Evolutionary conservation across 129 eudicot species (phyloP).

Genomic region (Flaveria linearis): DNA sequence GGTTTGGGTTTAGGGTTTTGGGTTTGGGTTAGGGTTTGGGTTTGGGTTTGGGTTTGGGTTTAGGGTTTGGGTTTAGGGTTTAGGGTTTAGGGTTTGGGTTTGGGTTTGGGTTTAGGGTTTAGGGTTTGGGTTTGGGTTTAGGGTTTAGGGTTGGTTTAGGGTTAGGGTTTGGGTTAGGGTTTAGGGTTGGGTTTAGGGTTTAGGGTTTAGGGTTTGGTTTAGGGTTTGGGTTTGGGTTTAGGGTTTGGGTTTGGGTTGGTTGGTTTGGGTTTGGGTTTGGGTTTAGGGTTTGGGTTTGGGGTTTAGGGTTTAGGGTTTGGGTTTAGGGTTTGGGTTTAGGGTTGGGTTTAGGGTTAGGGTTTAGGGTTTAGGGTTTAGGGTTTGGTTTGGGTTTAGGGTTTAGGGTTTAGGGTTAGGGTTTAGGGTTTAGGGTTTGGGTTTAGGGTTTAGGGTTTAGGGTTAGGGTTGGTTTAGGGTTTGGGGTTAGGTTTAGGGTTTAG

Average conservation of each 20-base stretch:
- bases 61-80: slow-evolving; percentile 11
- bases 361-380: slow-evolving; percentile 25
- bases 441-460: slow-evolving; percentile 21
- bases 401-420: too few species aligned
- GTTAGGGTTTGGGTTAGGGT: too few species aligned
- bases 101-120: background rate
- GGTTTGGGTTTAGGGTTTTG: too few species aligned
- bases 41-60: slow-evolving; percentile 11
- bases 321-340: too few species aligned
- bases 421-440: slow-evolving; percentile 19
- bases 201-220: background rate
- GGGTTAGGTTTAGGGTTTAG: slow-evolving; percentile 22
- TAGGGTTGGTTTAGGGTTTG: too few species aligned
- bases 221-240: slow-evolving; percentile 3
- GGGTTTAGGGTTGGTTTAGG: slow-evolving; percentile 12
- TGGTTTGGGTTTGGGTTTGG: slow-evolving; percentile 18
- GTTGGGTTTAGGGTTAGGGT: slow-evolving; percentile 14
- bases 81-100: background rate
- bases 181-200: background rate
- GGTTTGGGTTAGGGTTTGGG: slow-evolving; percentile 15
- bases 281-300: slow-evolving; percentile 13
- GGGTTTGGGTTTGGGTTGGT: slow-evolving; percentile 8
- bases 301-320: slow-evolving; percentile 20
- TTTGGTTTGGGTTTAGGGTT: too few species aligned
- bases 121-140: background rate